Base-by-base conservation (phyloP, 192 early-diverging fungal species). In the Coemansia sp. region DNA sequence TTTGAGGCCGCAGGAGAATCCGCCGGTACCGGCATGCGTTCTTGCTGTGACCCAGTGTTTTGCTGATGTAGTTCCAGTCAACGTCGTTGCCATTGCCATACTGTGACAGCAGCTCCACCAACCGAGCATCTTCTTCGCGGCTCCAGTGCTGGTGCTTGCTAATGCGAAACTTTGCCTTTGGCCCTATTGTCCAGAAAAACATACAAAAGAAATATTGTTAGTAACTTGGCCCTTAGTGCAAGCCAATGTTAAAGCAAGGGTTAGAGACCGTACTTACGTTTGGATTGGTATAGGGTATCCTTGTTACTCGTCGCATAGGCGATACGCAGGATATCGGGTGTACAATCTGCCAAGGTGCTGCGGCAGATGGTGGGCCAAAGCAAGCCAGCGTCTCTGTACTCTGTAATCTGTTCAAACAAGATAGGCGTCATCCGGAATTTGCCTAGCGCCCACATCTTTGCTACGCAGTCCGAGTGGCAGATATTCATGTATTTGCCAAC, bases 81-180 rank as follows among this genome's bases (percentile, higher is more conserved):
- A 81, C 60, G 42, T 81, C 78, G 44, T 58, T 63, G 6, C 70
- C 74, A 10, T 45, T 59, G 44, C 39, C 64, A 36, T 72, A 81
- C 37, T 64, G 64, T 2, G 4, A 42, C 34, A 80, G 55, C 44
- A 81, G 42, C 17, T 63, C 67, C 5, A 73, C n/a, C 59, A 81
- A 57, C 41, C 46, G 45, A 38, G 38, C 48, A 46, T 81, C 78
- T 36, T 81, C 78, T 11, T 69, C 74, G 11, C 36, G 50, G 29
- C 67, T 81, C 78, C 78, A 81, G 29, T 67, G 70, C 73, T 81
- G 70, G 32, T 81, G 78, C 71, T 76, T 81, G 74, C 70, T 81
- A 37, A 81, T 81, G 27, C 73, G 59, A 37, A 73, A 81, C 64
- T 76, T 50, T 25, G 78, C 67, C 67, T 81, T 81, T 57, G 70